phyloP scores from a whole-genome alignment of 352 stramenopile species.

The Phytophthora syringae region DNA sequence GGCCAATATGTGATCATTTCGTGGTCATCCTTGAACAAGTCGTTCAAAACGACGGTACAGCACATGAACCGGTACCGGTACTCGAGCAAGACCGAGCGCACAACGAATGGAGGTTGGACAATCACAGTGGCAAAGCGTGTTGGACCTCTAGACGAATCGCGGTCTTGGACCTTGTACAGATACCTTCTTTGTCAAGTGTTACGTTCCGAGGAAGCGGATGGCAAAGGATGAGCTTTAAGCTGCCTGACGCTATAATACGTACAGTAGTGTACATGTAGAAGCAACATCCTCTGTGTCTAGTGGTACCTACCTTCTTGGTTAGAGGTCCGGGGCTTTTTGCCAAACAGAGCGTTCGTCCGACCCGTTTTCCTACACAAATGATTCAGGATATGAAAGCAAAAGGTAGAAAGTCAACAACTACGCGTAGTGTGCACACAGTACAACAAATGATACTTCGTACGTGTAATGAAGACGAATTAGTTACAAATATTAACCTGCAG shows the following conservation, averaged over 20 bases:
- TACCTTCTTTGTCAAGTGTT: constrained; percentile 18
- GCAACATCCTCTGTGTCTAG: constrained; percentile 15
- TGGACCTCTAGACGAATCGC: constrained; percentile 22
- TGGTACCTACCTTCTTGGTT: constrained; percentile 27
- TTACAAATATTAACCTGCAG: too few relatives aligned
- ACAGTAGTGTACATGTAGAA: too few relatives aligned
- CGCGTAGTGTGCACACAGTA: too few relatives aligned
- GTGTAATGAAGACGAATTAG: too few relatives aligned
- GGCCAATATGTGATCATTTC: too few relatives aligned
- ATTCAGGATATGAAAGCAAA: too few relatives aligned
- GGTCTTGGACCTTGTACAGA: constrained; percentile 1
- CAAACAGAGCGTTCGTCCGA: constrained; percentile 22
- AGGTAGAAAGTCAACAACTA: too few relatives aligned
- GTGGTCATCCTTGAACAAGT: too few relatives aligned
- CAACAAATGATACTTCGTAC: too few relatives aligned
- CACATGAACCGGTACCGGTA: too few relatives aligned
- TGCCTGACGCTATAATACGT: constrained; percentile 2
- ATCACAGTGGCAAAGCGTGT: constrained; percentile 16
- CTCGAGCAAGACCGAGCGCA: too few relatives aligned
- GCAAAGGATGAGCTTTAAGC: constrained; percentile 16
- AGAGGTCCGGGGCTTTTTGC: constrained; percentile 17
- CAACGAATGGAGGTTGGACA: constrained; percentile 20
- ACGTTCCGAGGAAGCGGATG: constrained; percentile 23
- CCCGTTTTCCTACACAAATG: constrained; percentile 20
- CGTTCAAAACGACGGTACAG: too few relatives aligned